Evolutionary conservation across 2,329 filamentous ascomycete genomes (phyloP), one percentile per base, ranked within the genome.

Genomic region (Annulohypoxylon truncatum): DNA sequence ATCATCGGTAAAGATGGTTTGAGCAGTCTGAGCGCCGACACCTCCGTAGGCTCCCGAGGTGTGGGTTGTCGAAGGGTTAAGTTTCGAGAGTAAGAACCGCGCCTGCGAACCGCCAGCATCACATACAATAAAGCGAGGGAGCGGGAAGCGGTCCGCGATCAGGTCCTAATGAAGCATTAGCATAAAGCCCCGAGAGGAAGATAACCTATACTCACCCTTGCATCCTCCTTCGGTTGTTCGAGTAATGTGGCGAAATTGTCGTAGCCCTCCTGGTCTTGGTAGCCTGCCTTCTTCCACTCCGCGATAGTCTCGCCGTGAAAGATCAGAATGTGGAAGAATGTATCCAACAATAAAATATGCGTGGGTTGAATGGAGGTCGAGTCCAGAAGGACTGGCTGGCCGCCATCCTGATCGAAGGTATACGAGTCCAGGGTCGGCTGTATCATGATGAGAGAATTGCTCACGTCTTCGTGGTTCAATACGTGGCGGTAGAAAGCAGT

Each of bases 401-500:
- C 91, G 24, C 94, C 94, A 66, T 98, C 95, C 75, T 97, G 93
- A 72, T 98, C 95, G 76, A 99, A 94, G 1, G 94, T 97, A 80
- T 99, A 99, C 31, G 94, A 97, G 79, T 99, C 96, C 52, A 99
- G 84, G 0, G 96, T 99, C 7, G 96, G 96, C 78, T 99, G 96
- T 71, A 99, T 98, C 96, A 99, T 99, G 78, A 99, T 90, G 48
- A 99, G 87, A 9, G 94, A 97, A 81, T 98, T 97, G 82, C 92
- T 92, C 66, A 97, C 94, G 79, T 98, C 96, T 79, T 99, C 96
- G 75, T 98, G 94, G 78, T 98, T 97, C 69, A 99, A 85, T 2
- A 99, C 94, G 77, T 99, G 96, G 66, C 96, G 89, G 78, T 98
- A 97, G 81, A 99, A 99, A n/a, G 96, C 96, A 22, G 96, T 99